phyloP scores from a whole-genome alignment of 345 rosid genomes.

The Syzygium oleosum region DNA sequence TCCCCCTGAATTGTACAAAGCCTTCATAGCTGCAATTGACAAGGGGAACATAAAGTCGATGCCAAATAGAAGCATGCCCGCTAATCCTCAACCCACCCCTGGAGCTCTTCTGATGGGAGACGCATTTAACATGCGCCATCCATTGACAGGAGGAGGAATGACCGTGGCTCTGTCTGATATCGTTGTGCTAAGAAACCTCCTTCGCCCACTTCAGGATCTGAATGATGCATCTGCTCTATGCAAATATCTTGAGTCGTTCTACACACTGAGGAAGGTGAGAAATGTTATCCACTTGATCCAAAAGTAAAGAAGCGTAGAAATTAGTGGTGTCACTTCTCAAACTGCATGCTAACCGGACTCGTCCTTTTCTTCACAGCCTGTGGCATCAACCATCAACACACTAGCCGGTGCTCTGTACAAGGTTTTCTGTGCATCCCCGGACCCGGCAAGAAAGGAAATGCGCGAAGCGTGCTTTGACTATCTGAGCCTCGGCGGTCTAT shows the following conservation, averaged over 20 bases:
- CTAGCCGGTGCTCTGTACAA: conserved; percentile 21
- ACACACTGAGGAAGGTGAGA: conserved; percentile 39
- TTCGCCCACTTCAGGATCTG: conserved; percentile 29
- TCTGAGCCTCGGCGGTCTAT: conserved; percentile 26
- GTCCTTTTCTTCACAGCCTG: conserved; percentile 7
- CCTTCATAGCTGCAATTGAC: conserved; percentile 29
- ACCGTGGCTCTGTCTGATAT: conserved; percentile 48
- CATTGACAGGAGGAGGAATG: conserved; percentile 59
- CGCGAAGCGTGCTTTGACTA: conserved; percentile 27
- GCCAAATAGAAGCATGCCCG: conserved; percentile 46
- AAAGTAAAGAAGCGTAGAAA: not conserved
- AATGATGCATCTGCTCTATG: conserved; percentile 24
- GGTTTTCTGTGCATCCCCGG: conserved; percentile 26
- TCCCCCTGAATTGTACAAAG: conserved; percentile 22
- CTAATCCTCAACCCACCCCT: conserved; percentile 38
- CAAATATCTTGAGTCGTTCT: conserved; percentile 35
- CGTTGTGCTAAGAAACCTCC: conserved; percentile 31
- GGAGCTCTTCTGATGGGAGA: conserved; percentile 45
- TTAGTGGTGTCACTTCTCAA: not conserved
- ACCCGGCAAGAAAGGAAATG: conserved; percentile 23
- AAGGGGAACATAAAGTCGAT: conserved; percentile 35
- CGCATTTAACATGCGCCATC: conserved; percentile 52
- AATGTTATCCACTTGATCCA: not conserved
- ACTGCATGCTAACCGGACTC: not conserved
- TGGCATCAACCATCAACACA: conserved; percentile 26